Percentiles rank a stretch among this genome's conserved stretches.
These are phyloP conservation scores for Coniophora puteana DNA, from an alignment of 1,284 basidiomycete species.

Conservation along the genomic window DNA sequence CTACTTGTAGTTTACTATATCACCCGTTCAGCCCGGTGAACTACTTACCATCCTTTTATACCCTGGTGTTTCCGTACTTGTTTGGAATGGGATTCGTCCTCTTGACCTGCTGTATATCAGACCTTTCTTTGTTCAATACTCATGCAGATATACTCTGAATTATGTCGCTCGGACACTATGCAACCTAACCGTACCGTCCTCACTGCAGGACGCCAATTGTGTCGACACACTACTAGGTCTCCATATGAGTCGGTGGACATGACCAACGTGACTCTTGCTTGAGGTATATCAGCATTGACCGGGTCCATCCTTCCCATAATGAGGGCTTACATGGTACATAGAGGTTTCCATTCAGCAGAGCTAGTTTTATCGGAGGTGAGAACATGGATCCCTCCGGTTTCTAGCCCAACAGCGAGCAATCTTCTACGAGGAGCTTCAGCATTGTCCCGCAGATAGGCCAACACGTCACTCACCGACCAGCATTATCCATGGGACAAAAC, in stretches of 20 bases:
- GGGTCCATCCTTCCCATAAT: not conserved
- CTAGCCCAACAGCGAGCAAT: constrained; percentile 65
- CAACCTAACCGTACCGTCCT: constrained; percentile 79
- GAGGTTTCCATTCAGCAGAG: constrained; percentile 45
- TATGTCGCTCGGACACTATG: constrained; percentile 43
- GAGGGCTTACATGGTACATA: constrained; percentile 43
- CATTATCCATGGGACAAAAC: constrained; percentile 41
- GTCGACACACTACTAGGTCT: constrained; percentile 35
- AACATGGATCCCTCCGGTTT: constrained; percentile 63
- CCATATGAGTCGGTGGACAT: constrained; percentile 71
- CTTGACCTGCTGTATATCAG: constrained; percentile 66
- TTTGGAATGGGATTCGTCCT: constrained; percentile 43
- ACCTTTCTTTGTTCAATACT: constrained; percentile 35
- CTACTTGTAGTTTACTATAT: too few relatives aligned
- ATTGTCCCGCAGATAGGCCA: constrained; percentile 1
- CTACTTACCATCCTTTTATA: constrained; percentile 34
- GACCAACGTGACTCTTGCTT: constrained; percentile 64
- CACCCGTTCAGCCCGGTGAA: constrained; percentile 33
- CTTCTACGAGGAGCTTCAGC: constrained; percentile 36
- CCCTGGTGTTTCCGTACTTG: constrained; percentile 65
- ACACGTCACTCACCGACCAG: constrained; percentile 33
- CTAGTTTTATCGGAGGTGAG: constrained; percentile 37
- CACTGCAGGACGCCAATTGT: constrained; percentile 58
- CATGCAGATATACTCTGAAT: constrained; percentile 26
- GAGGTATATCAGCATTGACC: constrained; percentile 9